These are phyloP conservation scores for Chiua sp. DNA, from an alignment of 1,284 basidiomycete species.

Conservation along the genomic window DNA sequence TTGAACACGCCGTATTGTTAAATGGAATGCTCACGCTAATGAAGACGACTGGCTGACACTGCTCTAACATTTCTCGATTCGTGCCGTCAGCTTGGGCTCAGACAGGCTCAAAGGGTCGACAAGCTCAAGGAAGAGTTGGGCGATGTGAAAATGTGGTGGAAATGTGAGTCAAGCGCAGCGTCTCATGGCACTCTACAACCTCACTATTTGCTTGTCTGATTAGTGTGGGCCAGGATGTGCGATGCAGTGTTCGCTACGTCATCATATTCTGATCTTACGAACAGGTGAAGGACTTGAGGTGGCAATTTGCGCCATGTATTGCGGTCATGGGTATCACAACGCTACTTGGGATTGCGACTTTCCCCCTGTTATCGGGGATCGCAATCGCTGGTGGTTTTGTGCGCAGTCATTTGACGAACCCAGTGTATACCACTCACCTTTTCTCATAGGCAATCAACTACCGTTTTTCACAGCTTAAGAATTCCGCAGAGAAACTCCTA, in stretches of 20 bases:
- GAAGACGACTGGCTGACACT: background rate
- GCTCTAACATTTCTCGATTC: background rate
- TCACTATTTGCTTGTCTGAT: constrained; percentile 5
- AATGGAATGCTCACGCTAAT: constrained; percentile 16
- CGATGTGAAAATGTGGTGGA: constrained; percentile 19
- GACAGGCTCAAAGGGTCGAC: constrained; percentile 10
- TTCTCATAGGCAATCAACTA: constrained; percentile 7
- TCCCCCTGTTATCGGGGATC: constrained; percentile 13
- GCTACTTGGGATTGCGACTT: constrained; percentile 20
- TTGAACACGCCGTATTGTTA: background rate
- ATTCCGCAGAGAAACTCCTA: constrained; percentile 9
- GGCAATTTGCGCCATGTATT: constrained; percentile 22
- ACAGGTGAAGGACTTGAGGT: constrained; percentile 23
- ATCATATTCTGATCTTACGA: constrained; percentile 2
- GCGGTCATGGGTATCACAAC: constrained; percentile 20
- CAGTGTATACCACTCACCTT: too few species aligned
- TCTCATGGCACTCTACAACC: background rate
- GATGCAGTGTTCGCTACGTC: background rate
- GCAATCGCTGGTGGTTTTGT: constrained; percentile 6
- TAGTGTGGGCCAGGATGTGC: constrained; percentile 24
- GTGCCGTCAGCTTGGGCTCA: constrained; percentile 5
- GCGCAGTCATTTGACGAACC: background rate
- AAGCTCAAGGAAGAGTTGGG: constrained; percentile 6
- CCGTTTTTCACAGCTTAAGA: constrained; percentile 7
- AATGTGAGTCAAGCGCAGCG: constrained; percentile 9